Percentiles rank a stretch among this genome's conserved stretches.
These are phyloP conservation scores for Saccharomyces hybrid DNA, from an alignment of 1,139 yeast genomes.

Conservation along the genomic window DNA sequence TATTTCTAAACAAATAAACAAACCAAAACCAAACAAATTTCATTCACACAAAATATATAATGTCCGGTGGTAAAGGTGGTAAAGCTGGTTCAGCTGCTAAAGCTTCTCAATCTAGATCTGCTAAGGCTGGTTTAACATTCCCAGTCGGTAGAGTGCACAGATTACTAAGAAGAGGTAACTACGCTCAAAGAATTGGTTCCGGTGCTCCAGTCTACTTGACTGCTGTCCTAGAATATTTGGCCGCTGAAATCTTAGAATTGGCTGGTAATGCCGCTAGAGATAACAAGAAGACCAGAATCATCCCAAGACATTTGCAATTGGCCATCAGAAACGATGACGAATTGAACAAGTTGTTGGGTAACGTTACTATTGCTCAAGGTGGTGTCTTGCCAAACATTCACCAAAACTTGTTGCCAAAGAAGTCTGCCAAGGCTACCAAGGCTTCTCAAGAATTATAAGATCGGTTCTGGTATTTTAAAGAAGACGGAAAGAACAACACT, in stretches of 20 bases:
- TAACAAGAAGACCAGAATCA: slow-evolving; percentile 95
- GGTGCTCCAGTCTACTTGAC: slow-evolving; percentile 96
- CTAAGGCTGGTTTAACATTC: slow-evolving; percentile 97
- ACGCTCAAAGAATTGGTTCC: slow-evolving; percentile 98
- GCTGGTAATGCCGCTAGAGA: slow-evolving; percentile 99
- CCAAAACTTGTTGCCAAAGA: slow-evolving; percentile 91
- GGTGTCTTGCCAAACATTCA: slow-evolving; percentile 97
- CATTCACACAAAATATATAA: slow-evolving; percentile 29
- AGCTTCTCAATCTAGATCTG: slow-evolving; percentile 94
- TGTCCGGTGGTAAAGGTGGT: slow-evolving; percentile 99
- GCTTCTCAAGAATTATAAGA: slow-evolving; percentile 80
- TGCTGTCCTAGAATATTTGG: slow-evolving; percentile 90
- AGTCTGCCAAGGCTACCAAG: slow-evolving; percentile 67
- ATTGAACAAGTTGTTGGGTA: slow-evolving; percentile 86
- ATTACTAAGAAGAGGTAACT: slow-evolving; percentile 93
- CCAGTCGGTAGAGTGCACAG: slow-evolving; percentile 99
- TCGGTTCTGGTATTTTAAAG: neutral
- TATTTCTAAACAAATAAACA: slow-evolving; percentile 2
- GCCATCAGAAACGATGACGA: slow-evolving; percentile 99
- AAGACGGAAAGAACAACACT: neutral
- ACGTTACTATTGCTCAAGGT: slow-evolving; percentile 94
- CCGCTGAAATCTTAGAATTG: slow-evolving; percentile 94
- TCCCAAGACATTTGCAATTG: slow-evolving; percentile 96
- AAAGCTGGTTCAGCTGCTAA: slow-evolving; percentile 90
- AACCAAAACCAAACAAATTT: slow-evolving; percentile 14